These are phyloP conservation scores for Pseudevernia furfuracea DNA, from an alignment of 495 filamentous ascomycete species.

Conservation along the genomic window DNA sequence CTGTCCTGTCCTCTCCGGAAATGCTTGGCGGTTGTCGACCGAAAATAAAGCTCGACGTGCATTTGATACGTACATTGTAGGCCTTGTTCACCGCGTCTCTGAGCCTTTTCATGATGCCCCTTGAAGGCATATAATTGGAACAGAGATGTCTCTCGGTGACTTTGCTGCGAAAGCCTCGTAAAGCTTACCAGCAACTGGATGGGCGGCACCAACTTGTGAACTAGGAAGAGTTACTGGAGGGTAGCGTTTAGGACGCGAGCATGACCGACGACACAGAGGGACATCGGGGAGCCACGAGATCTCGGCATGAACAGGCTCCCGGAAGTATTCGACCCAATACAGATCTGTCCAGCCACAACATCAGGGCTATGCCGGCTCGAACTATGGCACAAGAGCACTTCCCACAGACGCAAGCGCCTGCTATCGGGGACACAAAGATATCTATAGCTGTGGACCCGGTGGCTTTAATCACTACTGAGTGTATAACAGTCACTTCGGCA, in stretches of 20 bases:
- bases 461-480: slow-evolving; percentile 95
- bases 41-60: not conserved
- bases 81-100: not conserved
- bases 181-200: not conserved
- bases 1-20: slow-evolving; percentile 5
- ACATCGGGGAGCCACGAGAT: not conserved
- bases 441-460: slow-evolving; percentile 89
- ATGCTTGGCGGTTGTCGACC: slow-evolving; percentile 3
- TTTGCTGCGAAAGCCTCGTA: not conserved
- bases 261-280: not conserved
- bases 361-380: not conserved
- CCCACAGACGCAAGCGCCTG: not conserved
- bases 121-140: not conserved
- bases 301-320: not conserved
- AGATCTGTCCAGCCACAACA: not conserved
- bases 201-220: not conserved
- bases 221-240: not conserved
- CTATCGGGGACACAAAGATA: slow-evolving; percentile 25
- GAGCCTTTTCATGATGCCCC: not conserved
- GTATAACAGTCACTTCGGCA: slow-evolving; percentile 93
- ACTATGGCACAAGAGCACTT: slow-evolving; percentile 3
- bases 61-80: not conserved
- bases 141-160: not conserved
- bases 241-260: not conserved
- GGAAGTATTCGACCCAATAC: not conserved